Evolutionary conservation across 2,329 filamentous ascomycete species (phyloP), one percentile per base, ranked within the genome.

Genomic region (Pseudogymnoascus sp.): DNA sequence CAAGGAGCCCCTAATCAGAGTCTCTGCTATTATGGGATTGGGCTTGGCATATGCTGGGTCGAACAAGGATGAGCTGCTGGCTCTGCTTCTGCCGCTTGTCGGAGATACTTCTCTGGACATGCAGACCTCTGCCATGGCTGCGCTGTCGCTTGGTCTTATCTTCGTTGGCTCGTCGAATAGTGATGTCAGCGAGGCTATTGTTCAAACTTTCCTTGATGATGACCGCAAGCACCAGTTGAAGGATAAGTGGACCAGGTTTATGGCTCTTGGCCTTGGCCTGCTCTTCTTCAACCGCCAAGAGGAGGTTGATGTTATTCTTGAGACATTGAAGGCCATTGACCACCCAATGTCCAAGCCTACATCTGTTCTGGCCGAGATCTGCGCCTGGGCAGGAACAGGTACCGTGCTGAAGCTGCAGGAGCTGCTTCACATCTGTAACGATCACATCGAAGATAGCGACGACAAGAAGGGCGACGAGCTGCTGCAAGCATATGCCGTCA

Each of bases 271-370:
- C 66, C 82, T 99, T 65, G 94, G 93, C 1, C 82, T 99, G 26
- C 81, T 99, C 29, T 99, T 92, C 82, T 97, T 99, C 69, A 94
- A 94, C 39, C 88, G 91, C 66, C 94, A 99, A 76, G 94, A 99
- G 74, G 93, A 97, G 74, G 94, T 97, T n/a, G 94, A 99, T 70
- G 93, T 97, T 62, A 92, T 97, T 66, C 78, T 97, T 33, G 94
- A 99, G 77, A 96, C 94, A 0, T 82, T 99, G 61, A 99, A 97
- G 79, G 94, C 90, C 26, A 92, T 97, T 60, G 92, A 97, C 66
- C 93, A 97, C 73, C 93, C 94, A 24, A 96, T 97, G 86, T 90
- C 92, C 17, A 94, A 94, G 76, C 90, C 94, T n/a, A 96, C 93
- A 1, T 89, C 90, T 1, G 90, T 97, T 5, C 83, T 99, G 64